Evolutionary conservation across 75 land plant genomes (phyloP).

Genomic region (Sequoia sempervirens): DNA sequence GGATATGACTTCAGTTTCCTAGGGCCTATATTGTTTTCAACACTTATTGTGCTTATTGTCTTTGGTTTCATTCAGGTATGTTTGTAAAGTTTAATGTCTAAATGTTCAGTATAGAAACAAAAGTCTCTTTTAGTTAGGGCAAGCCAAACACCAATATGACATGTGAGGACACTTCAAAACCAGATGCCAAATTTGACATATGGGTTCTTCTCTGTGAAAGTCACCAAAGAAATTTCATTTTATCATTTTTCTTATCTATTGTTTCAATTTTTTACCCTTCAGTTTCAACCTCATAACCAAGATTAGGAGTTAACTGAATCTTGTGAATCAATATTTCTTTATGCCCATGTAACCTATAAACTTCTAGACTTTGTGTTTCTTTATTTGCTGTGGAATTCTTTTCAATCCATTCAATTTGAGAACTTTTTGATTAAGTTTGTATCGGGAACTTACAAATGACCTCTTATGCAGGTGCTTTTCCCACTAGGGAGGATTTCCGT

Average conservation of each 20-base stretch:
- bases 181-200: too few relatives aligned
- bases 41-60: conserved; percentile 32
- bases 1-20: conserved; percentile 58
- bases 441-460: neutral
- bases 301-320: neutral
- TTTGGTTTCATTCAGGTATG: conserved; percentile 48
- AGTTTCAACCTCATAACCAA: neutral
- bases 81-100: neutral
- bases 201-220: too few relatives aligned
- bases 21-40: conserved; percentile 42
- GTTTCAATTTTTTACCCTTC: neutral
- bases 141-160: too few relatives aligned
- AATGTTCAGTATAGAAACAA: neutral
- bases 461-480: conserved; percentile 40
- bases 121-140: too few relatives aligned
- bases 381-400: neutral
- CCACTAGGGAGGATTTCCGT: conserved; percentile 39
- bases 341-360: neutral
- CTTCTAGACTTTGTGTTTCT: neutral
- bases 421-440: neutral
- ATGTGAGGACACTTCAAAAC: too few relatives aligned
- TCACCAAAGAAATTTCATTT: too few relatives aligned
- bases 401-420: neutral
- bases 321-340: neutral
- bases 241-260: neutral